phyloP scores from a whole-genome alignment of 2,329 filamentous ascomycete species.

The Phaeosphaeriaceae sp. region DNA sequence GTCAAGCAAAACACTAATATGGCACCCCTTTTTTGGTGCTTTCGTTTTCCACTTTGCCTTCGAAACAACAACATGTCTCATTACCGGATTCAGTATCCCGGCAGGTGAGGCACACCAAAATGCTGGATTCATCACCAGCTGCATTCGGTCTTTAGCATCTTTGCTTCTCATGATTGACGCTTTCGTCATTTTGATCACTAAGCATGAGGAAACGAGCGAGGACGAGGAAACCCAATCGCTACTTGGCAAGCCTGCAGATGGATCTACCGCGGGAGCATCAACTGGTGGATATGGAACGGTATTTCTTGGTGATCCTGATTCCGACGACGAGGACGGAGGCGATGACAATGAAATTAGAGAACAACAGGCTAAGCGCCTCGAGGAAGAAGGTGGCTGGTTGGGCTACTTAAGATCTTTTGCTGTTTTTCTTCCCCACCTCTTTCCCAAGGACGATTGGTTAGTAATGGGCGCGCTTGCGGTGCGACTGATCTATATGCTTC shows the following conservation, averaged over 20 bases:
- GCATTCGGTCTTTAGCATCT: slow-evolving; percentile 28
- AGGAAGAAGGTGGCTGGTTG: slow-evolving; percentile 77
- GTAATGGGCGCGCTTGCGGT: slow-evolving; percentile 73
- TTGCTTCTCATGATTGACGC: slow-evolving; percentile 35
- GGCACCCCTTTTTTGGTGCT: slow-evolving; percentile 44
- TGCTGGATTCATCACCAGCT: slow-evolving; percentile 30
- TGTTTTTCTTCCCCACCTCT: slow-evolving; percentile 78
- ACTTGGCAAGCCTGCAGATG: slow-evolving; percentile 54
- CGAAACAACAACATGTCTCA: slow-evolving; percentile 37
- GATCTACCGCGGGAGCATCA: slow-evolving; percentile 47
- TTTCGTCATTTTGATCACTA: slow-evolving; percentile 36
- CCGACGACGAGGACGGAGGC: slow-evolving; percentile 56
- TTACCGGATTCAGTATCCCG: slow-evolving; percentile 28
- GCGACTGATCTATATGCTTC: slow-evolving; percentile 71
- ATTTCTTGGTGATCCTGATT: slow-evolving; percentile 47
- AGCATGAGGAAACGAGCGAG: slow-evolving; percentile 39
- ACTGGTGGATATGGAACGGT: slow-evolving; percentile 45
- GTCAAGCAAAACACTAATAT: slow-evolving; percentile 30
- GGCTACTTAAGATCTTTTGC: slow-evolving; percentile 76
- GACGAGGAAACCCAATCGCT: slow-evolving; percentile 68
- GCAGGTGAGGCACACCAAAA: slow-evolving; percentile 20
- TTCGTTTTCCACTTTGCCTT: slow-evolving; percentile 42
- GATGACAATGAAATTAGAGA: slow-evolving; percentile 61
- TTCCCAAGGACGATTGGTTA: slow-evolving; percentile 70
- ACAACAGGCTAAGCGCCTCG: slow-evolving; percentile 65